A percentile compares a stretch with the other conserved stretches of the same genome.
phyloP scores from a whole-genome alignment of 371 early-diverging fungal species.

The Zychaea mexicana region DNA sequence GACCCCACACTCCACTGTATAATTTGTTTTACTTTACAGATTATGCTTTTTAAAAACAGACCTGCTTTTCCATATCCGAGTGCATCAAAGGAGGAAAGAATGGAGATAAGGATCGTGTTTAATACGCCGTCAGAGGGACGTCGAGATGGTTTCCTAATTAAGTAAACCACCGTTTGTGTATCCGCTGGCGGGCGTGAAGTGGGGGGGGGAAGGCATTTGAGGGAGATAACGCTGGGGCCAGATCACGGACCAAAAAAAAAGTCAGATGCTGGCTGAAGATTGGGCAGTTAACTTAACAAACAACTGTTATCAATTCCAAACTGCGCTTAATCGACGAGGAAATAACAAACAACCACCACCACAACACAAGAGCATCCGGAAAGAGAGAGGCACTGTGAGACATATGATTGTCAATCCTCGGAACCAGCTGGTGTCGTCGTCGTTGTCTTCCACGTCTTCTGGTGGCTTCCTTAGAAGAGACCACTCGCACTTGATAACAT shows the following conservation, averaged over 20 bases:
- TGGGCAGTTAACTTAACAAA: neutral
- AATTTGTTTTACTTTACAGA: conserved; percentile 5
- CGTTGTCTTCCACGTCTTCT: too few relatives aligned
- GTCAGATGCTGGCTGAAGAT: neutral
- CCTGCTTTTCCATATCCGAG: neutral
- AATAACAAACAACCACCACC: too few relatives aligned
- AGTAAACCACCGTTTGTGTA: neutral
- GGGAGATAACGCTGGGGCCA: conserved; percentile 5
- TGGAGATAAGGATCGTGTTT: neutral
- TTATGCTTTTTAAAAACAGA: neutral
- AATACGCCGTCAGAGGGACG: neutral
- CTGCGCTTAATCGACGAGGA: too few relatives aligned
- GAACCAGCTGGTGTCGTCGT: too few relatives aligned
- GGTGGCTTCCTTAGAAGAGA: too few relatives aligned
- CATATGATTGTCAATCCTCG: conserved; percentile 3
- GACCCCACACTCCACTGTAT: neutral
- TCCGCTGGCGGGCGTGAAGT: neutral
- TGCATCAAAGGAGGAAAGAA: neutral
- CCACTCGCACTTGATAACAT: neutral
- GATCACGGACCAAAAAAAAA: neutral
- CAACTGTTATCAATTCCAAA: too few relatives aligned
- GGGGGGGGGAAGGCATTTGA: too few relatives aligned
- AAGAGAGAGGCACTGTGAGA: neutral
- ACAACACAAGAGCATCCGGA: too few relatives aligned
- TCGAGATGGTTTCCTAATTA: neutral